Evolutionary conservation across 768 basidiomycete species (phyloP), one percentile per base, ranked within the genome.

Genomic region (Leucogyrophana mollusca): DNA sequence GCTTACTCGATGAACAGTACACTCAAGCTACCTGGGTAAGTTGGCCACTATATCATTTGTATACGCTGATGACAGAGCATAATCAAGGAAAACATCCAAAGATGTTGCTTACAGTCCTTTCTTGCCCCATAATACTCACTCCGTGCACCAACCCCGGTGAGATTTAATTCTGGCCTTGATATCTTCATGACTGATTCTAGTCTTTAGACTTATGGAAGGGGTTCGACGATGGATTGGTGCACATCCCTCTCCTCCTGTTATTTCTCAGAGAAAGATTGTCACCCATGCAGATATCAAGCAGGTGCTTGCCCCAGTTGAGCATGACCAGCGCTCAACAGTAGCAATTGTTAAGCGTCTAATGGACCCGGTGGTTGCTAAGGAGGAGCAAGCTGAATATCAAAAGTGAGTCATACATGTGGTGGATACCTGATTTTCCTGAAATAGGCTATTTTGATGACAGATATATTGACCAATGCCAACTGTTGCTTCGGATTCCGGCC

Each of bases 1-100:
- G 90, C 88, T 9, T 94, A 85, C 68, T 86, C 83, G n/a, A 93
- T 94, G 86, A 92, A 91, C 51, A 89, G 86, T 54, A 92, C 90
- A 4, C 64, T 87, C 40, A 90, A 89, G 60, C 72, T 91, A 2
- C 87, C 88, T 23, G 89, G 87, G 90, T 87, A 53, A 43, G 84
- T 45, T 24, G 50, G 25, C n/a, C 13, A 10, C 24, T 22, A 9
- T 20, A n/a, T 37, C 33, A 32, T 41, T 21, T 33, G 13, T 0
- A 5, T 2, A 30, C 27, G 13, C 27, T 30, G 13, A 30, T 30
- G 27, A 30, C 13, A 13, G 13, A 34, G 43, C 35, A 40, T 17
- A 7, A 9, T 48, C 18, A 53, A 90, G 87, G 34, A 91, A 89
- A 66, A 84, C 82, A 0, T 76, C 80, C 7, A 78, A 74, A 52